Conservation (phyloP, 306 rosid species). For the Vigna mungo region DNA sequence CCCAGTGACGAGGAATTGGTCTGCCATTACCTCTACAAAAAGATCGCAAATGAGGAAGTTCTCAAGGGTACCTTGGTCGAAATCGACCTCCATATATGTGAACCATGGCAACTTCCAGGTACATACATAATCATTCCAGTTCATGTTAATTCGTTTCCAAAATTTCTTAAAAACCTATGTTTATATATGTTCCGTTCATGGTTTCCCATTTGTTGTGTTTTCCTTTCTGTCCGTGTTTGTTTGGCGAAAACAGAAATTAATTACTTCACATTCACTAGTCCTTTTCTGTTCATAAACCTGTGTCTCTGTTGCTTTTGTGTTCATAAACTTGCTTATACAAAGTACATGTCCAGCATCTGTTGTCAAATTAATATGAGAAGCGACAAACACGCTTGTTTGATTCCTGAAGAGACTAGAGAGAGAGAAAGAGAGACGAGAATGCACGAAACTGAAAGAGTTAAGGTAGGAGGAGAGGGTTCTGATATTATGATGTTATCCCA, state of each 20-base stretch:
- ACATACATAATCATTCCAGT: conserved; percentile 38
- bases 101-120: conserved; percentile 99
- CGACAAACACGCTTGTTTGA: conserved; percentile 7
- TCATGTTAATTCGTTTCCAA: background rate
- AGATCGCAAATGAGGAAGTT: conserved; percentile 78
- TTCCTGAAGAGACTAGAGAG: background rate
- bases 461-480: background rate
- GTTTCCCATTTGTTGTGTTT: background rate
- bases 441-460: background rate
- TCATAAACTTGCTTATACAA: conserved; percentile 18
- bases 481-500: background rate
- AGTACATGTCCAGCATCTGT: conserved; percentile 19
- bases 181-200: no score
- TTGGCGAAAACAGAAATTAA: conserved; percentile 3
- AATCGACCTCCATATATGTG: conserved; percentile 92
- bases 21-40: conserved; percentile 87
- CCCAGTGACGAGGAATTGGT: conserved; percentile 97
- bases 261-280: background rate
- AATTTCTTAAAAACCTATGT: conserved; percentile 22
- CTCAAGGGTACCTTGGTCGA: conserved; percentile 87
- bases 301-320: background rate
- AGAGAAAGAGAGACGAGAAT: background rate
- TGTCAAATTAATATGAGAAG: conserved; percentile 15
- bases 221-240: conserved; percentile 4
- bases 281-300: conserved; percentile 25